Evolutionary conservation across 2,329 filamentous ascomycete genomes (phyloP).

Genomic region (Aspergillus japonicus): DNA sequence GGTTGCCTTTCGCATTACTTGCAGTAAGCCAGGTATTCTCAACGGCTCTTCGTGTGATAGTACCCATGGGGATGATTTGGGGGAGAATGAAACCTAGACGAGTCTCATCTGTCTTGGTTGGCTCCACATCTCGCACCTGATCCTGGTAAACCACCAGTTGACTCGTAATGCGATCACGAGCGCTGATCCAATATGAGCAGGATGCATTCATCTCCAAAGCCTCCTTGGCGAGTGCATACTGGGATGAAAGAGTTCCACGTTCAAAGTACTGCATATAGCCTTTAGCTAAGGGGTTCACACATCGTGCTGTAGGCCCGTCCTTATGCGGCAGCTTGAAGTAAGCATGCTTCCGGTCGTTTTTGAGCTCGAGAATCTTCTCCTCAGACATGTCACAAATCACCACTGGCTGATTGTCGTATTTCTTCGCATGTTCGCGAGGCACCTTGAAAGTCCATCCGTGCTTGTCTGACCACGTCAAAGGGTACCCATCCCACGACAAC

Average conservation of each 20-base stretch:
- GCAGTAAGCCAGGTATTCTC: constrained; percentile 99
- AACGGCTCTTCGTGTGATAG: constrained; percentile 87
- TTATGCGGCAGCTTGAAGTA: constrained; percentile 98
- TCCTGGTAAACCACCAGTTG: constrained; percentile 90
- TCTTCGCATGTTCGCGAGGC: constrained; percentile 57
- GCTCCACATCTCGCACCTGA: constrained; percentile 45
- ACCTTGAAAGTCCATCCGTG: constrained; percentile 93
- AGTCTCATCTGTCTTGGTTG: constrained; percentile 27
- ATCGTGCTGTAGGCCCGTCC: constrained; percentile 81
- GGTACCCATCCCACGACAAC: constrained; percentile 84
- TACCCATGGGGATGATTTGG: constrained; percentile 97
- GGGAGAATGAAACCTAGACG: constrained; percentile 83
- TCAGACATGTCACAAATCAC: constrained; percentile 72
- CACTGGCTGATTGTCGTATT: constrained; percentile 71
- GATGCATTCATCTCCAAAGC: constrained; percentile 98
- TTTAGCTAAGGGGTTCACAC: constrained; percentile 85
- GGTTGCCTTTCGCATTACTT: constrained; percentile 92
- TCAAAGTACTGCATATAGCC: constrained; percentile 90
- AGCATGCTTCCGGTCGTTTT: constrained; percentile 62
- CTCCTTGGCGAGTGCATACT: constrained; percentile 87
- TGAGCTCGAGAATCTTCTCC: constrained; percentile 65
- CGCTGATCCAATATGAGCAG: constrained; percentile 98
- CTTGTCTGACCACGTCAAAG: constrained; percentile 88
- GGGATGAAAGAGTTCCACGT: constrained; percentile 78
- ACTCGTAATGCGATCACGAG: constrained; percentile 86